Percentiles rank a stretch among this genome's conserved stretches.
phyloP scores from a whole-genome alignment of 805 yeast species.

The Schwanniomyces vanrijiae region DNA sequence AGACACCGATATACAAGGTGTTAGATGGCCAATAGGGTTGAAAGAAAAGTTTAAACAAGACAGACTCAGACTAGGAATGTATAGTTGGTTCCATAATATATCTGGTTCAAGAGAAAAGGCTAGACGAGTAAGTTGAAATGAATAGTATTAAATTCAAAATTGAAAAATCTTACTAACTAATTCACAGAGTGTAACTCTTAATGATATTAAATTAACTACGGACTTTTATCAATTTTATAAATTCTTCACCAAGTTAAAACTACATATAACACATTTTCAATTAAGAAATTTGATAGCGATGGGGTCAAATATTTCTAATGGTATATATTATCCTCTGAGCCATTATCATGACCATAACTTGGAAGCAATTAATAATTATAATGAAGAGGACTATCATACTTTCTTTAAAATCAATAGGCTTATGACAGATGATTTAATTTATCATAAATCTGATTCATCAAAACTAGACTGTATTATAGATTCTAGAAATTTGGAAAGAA shows the following conservation, averaged over 20 bases:
- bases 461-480: slow-evolving; percentile 40
- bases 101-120: slow-evolving; percentile 34
- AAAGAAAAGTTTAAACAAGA: slow-evolving; percentile 31
- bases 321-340: slow-evolving; percentile 41
- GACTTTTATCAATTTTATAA: slow-evolving; percentile 39
- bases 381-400: slow-evolving; percentile 27
- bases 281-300: slow-evolving; percentile 50
- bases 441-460: slow-evolving; percentile 16
- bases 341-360: slow-evolving; percentile 30
- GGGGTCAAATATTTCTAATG: slow-evolving; percentile 29
- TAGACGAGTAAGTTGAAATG: slow-evolving; percentile 27
- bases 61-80: slow-evolving; percentile 32
- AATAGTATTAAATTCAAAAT: not conserved
- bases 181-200: slow-evolving; percentile 19
- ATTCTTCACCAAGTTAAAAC: slow-evolving; percentile 44
- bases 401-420: slow-evolving; percentile 38
- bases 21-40: slow-evolving; percentile 34
- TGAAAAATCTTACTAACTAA: slow-evolving; percentile 18
- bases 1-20: slow-evolving; percentile 34
- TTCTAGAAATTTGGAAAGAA: slow-evolving; percentile 25
- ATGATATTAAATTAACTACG: slow-evolving; percentile 19
- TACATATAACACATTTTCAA: slow-evolving; percentile 58
- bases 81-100: slow-evolving; percentile 39
- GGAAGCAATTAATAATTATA: slow-evolving; percentile 22
- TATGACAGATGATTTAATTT: slow-evolving; percentile 23